A percentile compares a stretch with the other conserved stretches of the same genome.
Evolutionary conservation across 1,284 basidiomycete species (phyloP).

Genomic region (Naganishia cerealis): DNA sequence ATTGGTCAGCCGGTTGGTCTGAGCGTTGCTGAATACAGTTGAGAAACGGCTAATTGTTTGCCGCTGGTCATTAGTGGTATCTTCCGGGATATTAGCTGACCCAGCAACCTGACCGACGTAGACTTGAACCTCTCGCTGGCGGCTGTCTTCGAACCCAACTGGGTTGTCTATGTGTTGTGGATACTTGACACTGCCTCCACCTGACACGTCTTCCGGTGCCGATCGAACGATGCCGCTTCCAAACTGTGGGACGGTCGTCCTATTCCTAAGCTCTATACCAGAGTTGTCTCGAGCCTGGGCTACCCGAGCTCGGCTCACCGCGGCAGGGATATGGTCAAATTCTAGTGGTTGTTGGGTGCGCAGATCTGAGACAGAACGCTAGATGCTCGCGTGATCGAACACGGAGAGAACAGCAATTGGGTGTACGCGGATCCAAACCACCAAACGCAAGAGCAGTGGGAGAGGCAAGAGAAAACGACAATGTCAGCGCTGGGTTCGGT

Average conservation of each 20-base stretch:
- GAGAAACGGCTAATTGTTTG: neutral
- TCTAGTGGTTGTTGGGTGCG: neutral
- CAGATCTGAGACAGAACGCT: slow-evolving; percentile 3
- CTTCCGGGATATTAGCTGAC: neutral
- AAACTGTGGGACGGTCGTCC: neutral
- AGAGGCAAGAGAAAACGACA: neutral
- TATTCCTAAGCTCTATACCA: neutral
- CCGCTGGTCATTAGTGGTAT: neutral
- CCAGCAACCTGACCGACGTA: neutral
- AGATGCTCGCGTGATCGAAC: neutral
- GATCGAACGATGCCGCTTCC: neutral
- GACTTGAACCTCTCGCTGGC: neutral
- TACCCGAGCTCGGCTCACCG: neutral
- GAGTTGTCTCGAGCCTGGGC: neutral
- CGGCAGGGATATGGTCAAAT: neutral
- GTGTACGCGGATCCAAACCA: neutral
- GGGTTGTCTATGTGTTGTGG: neutral
- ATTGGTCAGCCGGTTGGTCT: neutral
- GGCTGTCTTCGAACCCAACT: neutral
- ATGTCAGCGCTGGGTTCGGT: neutral
- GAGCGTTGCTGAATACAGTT: neutral
- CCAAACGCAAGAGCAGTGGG: neutral
- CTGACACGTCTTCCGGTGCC: neutral
- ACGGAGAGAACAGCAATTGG: neutral
- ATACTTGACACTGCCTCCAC: neutral